phyloP scores from a whole-genome alignment of 768 basidiomycete species.

The Boletus rubropictus region DNA sequence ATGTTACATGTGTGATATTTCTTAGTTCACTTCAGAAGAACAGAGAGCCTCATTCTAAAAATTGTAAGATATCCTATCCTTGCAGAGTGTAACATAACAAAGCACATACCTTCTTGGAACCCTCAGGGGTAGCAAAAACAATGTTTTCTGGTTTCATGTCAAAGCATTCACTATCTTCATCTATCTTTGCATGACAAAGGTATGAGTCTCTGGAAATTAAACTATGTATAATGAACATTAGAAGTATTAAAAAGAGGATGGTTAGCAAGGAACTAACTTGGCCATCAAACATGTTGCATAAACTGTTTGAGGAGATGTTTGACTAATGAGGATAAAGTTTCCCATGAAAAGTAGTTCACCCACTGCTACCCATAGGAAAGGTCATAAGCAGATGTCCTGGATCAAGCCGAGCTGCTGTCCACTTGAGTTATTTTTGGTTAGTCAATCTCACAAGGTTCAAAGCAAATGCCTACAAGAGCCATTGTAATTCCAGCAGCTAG shows the following conservation, averaged over 20 bases:
- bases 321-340: background rate
- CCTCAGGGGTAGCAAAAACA: conserved; percentile 3
- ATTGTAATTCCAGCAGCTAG: conserved; percentile 10
- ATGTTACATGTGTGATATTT: background rate
- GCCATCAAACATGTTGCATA: conserved; percentile 27
- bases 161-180: background rate
- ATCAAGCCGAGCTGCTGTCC: conserved; percentile 17
- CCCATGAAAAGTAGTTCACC: background rate
- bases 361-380: conserved; percentile 25
- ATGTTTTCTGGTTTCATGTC: background rate
- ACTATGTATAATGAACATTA: conserved; percentile 10
- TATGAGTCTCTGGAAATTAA: conserved; percentile 28
- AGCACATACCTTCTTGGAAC: conserved; percentile 1
- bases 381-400: conserved; percentile 17
- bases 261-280: conserved; percentile 16
- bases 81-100: background rate
- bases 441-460: background rate
- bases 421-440: conserved; percentile 9
- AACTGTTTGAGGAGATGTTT: conserved; percentile 9
- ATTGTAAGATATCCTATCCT: background rate
- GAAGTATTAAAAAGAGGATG: background rate
- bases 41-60: background rate
- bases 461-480: conserved; percentile 15
- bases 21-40: background rate
- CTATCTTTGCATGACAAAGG: conserved; percentile 2